Evolutionary conservation across 2,329 filamentous ascomycete genomes (phyloP).

Genomic region (Colletotrichum sansevieriae): DNA sequence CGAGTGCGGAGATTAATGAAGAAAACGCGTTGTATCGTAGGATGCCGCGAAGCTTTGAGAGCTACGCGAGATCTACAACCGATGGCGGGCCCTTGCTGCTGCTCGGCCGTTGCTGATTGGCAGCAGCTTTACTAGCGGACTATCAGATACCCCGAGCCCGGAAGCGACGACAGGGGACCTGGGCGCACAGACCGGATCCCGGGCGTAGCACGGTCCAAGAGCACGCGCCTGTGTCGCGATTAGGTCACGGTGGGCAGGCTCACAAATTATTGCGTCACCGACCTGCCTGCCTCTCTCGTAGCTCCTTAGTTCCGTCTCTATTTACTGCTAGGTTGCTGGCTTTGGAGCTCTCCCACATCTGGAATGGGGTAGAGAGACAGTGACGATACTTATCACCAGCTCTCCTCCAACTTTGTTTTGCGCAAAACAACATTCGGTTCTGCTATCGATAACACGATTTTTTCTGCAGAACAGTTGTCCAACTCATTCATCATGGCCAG

Average conservation of each 20-base stretch:
- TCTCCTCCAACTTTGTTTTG: conserved; percentile 6
- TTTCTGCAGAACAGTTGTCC: neutral
- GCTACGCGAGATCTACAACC: conserved; percentile 27
- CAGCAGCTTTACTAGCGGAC: neutral
- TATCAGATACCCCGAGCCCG: conserved; percentile 13
- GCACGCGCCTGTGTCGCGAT: conserved; percentile 10
- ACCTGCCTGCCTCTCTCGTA: conserved; percentile 11
- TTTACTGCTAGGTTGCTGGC: conserved; percentile 20
- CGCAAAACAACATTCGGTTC: conserved; percentile 23
- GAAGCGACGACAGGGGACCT: neutral
- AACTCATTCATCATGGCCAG: conserved; percentile 50
- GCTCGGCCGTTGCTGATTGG: conserved; percentile 28
- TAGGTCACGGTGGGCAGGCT: conserved; percentile 12
- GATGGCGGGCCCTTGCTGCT: conserved; percentile 7
- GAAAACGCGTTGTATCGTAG: neutral
- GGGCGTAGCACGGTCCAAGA: neutral
- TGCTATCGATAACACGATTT: neutral
- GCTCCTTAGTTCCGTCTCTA: conserved; percentile 22
- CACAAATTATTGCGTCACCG: conserved; percentile 26
- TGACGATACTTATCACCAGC: conserved; percentile 24
- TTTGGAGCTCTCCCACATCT: conserved; percentile 27
- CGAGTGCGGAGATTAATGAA: neutral
- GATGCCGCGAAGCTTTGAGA: conserved; percentile 18
- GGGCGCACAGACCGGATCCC: neutral
- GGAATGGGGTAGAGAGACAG: conserved; percentile 25